Base-by-base conservation (phyloP, 2,329 filamentous ascomycete genomes). In the Clonostachys byssicola region DNA sequence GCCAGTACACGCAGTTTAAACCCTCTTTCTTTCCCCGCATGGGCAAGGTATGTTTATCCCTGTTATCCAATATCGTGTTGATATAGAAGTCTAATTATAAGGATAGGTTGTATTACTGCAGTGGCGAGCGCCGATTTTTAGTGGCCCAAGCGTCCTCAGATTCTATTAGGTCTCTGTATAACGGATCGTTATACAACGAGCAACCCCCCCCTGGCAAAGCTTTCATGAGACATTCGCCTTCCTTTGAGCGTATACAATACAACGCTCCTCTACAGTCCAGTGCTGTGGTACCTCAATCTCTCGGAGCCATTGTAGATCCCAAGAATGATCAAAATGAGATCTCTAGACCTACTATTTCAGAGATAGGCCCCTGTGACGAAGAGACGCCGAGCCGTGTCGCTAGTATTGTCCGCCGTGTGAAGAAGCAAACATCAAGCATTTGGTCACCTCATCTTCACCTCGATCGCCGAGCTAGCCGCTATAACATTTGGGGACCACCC, bases 401-500 rank as follows among this genome's bases (percentile, higher is more conserved):
- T 40, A 49, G 54, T 12, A 55, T 60, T 20, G 57, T 60, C 7
- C 56, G 57, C 7, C 57, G 53, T 38, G 51, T 69, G 23, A 67
- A 63, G 54, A 76, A 78, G 60, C 76, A 77, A 55, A 72, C 74
- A 46, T 79, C 84, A 36, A 77, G 80, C 53, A 75, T 87, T 52
- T 89, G 86, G 84, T 89, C 86, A 5, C 87, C 88, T 10, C 88
- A 91, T 64, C 68, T 92, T 33, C 77, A 78, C 44, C 71, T 74
- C 12, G 86, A 91, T 59, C 75, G 79, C 48, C 73, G 83, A 14
- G 73, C 79, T 42, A 72, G 73, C 47, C 67, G 72, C 49, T 79
- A 72, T 54, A 86, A 80, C 58, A 73, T 83, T 14, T 94, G 89
- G 88, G 81, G 84, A 50, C 83, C 89, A 2, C 89, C 89, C 1